Percentiles rank a stretch among this genome's conserved stretches.
These are phyloP conservation scores for Draba incana DNA, from an alignment of 345 rosid genomes.

Conservation along the genomic window DNA sequence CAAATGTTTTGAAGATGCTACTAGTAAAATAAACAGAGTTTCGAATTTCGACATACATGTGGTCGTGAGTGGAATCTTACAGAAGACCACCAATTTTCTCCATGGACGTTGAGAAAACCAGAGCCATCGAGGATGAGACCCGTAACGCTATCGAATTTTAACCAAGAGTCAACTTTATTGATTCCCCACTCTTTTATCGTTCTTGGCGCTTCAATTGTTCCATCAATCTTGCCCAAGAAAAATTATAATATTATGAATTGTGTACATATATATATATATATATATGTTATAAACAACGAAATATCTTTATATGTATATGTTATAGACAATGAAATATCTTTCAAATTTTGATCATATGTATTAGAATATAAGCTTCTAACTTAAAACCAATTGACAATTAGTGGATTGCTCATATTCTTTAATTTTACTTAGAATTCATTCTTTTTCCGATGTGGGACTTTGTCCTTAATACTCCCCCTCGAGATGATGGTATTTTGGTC, in stretches of 20 bases:
- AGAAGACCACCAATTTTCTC: constrained; percentile 27
- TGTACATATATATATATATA: not conserved
- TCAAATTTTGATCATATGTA: too few species aligned
- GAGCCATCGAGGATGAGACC: constrained; percentile 26
- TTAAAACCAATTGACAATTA: too few species aligned
- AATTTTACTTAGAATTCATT: too few species aligned
- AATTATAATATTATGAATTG: not conserved
- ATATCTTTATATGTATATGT: too few species aligned
- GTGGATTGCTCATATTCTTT: too few species aligned
- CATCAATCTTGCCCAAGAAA: constrained; percentile 18
- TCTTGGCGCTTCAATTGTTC: constrained; percentile 10
- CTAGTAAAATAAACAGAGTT: not conserved
- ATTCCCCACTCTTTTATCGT: not conserved
- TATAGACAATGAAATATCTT: too few species aligned
- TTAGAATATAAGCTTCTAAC: too few species aligned
- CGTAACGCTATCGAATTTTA: not conserved
- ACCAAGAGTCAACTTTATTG: not conserved
- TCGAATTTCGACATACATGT: not conserved
- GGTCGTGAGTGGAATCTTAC: not conserved
- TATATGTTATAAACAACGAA: not conserved
- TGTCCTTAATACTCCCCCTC: too few species aligned
- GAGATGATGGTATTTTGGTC: too few species aligned
- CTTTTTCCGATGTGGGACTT: too few species aligned
- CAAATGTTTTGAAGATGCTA: not conserved
- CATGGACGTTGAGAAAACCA: constrained; percentile 20